phyloP scores from a whole-genome alignment of 805 yeast species.

The Hanseniaspora nectarophila region DNA sequence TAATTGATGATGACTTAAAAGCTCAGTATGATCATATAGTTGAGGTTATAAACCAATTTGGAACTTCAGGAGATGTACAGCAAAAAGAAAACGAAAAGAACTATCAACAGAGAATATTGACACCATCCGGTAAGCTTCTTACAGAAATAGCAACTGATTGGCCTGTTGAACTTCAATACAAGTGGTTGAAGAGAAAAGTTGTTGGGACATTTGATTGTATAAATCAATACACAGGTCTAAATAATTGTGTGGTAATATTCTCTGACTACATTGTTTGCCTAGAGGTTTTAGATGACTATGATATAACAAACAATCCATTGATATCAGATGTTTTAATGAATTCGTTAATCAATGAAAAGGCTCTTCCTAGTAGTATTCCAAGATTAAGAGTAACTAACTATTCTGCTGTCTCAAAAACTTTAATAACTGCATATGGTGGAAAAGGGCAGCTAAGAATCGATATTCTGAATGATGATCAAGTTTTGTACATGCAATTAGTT shows the following conservation, averaged over 20 bases:
- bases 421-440: constrained; percentile 34
- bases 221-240: constrained; percentile 28
- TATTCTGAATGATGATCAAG: not conserved
- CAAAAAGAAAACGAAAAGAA: constrained; percentile 28
- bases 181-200: constrained; percentile 78
- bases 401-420: constrained; percentile 48
- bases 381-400: constrained; percentile 55
- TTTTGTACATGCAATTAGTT: constrained; percentile 9
- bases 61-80: constrained; percentile 30
- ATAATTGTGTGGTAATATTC: constrained; percentile 60
- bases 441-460: constrained; percentile 24
- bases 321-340: constrained; percentile 79
- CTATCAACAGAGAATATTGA: constrained; percentile 58
- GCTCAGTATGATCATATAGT: constrained; percentile 42
- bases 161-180: constrained; percentile 79
- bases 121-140: constrained; percentile 81
- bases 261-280: constrained; percentile 67
- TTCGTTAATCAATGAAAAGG: constrained; percentile 74
- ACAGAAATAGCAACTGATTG: constrained; percentile 75
- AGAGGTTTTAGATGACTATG: constrained; percentile 37
- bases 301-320: constrained; percentile 35
- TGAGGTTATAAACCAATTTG: constrained; percentile 72
- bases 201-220: constrained; percentile 55
- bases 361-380: constrained; percentile 55
- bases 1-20: constrained; percentile 21